Conservation (phyloP, 352 stramenopile genomes). For the Phytophthora constricta region DNA sequence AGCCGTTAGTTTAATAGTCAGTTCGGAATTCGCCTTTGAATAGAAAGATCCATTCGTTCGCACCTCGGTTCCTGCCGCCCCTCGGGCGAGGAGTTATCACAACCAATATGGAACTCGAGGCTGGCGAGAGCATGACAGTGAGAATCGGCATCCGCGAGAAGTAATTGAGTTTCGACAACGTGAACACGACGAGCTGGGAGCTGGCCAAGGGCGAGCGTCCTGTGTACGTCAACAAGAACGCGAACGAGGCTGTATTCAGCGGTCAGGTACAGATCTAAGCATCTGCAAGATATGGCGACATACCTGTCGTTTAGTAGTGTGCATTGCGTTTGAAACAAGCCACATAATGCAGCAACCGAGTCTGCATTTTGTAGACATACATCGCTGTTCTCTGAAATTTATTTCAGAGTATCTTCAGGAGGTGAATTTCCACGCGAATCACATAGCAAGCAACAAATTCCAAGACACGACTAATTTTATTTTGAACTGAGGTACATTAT, state of each 20-base stretch:
- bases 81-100: too few relatives aligned
- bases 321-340: neutral
- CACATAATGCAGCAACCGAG: too few relatives aligned
- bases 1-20: too few relatives aligned
- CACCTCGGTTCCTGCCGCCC: too few relatives aligned
- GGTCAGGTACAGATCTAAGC: constrained; percentile 35
- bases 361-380: too few relatives aligned
- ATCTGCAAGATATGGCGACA: neutral
- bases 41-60: neutral
- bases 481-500: too few relatives aligned
- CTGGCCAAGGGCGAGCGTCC: constrained; percentile 27
- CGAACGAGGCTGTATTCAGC: constrained; percentile 30
- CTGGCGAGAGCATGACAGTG: neutral
- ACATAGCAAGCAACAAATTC: too few relatives aligned
- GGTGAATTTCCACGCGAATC: too few relatives aligned
- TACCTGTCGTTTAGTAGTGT: neutral
- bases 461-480: too few relatives aligned
- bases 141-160: neutral
- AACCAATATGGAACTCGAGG: neutral
- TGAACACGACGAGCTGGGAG: constrained; percentile 32
- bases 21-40: too few relatives aligned
- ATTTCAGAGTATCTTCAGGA: too few relatives aligned
- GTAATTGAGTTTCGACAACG: neutral
- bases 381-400: too few relatives aligned
- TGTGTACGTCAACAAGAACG: constrained; percentile 39